Conservation (phyloP, 331 rosid species). For the Acacia pycnantha region DNA sequence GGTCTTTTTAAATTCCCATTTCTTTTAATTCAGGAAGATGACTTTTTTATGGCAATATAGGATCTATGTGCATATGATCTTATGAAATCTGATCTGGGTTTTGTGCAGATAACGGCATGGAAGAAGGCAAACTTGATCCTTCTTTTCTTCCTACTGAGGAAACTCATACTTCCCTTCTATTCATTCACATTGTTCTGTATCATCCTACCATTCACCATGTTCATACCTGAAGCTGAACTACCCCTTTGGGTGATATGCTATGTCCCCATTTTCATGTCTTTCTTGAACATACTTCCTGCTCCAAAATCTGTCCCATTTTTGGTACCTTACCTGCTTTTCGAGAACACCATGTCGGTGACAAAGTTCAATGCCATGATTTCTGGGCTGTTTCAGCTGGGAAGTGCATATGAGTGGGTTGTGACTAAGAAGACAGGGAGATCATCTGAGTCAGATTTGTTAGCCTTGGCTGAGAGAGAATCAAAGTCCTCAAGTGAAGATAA, state of each 20-base stretch:
- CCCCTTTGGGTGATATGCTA: slow-evolving; percentile 98
- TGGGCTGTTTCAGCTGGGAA: slow-evolving; percentile 91
- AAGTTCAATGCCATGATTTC: slow-evolving; percentile 99
- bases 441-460: slow-evolving; percentile 84
- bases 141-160: slow-evolving; percentile 89
- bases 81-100: background rate
- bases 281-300: slow-evolving; percentile 88
- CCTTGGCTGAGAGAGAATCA: slow-evolving; percentile 81
- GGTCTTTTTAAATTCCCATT: slow-evolving; percentile 37
- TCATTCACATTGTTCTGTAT: slow-evolving; percentile 95
- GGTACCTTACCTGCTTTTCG: slow-evolving; percentile 90
- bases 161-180: slow-evolving; percentile 92
- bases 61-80: background rate
- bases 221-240: slow-evolving; percentile 89
- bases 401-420: slow-evolving; percentile 98
- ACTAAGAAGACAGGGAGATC: slow-evolving; percentile 97
- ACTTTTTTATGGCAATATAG: too few species aligned
- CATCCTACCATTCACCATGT: slow-evolving; percentile 94
- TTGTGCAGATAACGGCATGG: slow-evolving; percentile 78
- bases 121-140: slow-evolving; percentile 86
- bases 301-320: slow-evolving; percentile 94
- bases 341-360: slow-evolving; percentile 99
- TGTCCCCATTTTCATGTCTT: slow-evolving; percentile 86
- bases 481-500: slow-evolving; percentile 70
- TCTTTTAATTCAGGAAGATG: background rate